phyloP scores from a whole-genome alignment of 2,329 filamentous ascomycete genomes.

The Verticillium dahliae region DNA sequence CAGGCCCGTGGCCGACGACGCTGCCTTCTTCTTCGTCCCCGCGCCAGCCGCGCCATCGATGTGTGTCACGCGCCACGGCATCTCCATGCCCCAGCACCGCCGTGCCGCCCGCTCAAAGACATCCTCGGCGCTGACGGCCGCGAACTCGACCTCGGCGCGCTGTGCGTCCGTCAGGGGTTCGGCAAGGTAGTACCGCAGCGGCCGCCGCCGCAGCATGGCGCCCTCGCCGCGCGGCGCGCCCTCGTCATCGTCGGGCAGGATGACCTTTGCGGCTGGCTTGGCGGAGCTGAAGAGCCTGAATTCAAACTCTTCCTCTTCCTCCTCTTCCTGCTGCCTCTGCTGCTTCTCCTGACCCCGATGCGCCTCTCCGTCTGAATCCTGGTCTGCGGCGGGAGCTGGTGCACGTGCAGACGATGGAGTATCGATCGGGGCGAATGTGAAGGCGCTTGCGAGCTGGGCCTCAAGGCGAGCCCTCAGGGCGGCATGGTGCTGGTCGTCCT shows the following conservation, averaged over 20 bases:
- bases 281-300: constrained; percentile 52
- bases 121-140: constrained; percentile 46
- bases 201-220: constrained; percentile 27
- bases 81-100: constrained; percentile 50
- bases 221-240: constrained; percentile 25
- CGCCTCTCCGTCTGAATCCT: constrained; percentile 9
- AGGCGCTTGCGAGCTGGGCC: constrained; percentile 38
- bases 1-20: neutral
- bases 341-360: constrained; percentile 16
- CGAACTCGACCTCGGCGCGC: constrained; percentile 31
- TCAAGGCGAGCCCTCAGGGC: constrained; percentile 37
- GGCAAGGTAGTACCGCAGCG: constrained; percentile 43
- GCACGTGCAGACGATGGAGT: constrained; percentile 5
- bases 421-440: constrained; percentile 29
- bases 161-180: constrained; percentile 26
- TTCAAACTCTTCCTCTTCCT: constrained; percentile 37
- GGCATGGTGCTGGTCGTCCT: constrained; percentile 25
- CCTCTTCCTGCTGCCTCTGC: constrained; percentile 15
- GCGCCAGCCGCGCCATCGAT: constrained; percentile 27
- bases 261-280: constrained; percentile 38
- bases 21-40: neutral
- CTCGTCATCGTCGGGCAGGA: constrained; percentile 38
- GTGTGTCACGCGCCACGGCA: constrained; percentile 51
- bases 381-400: constrained; percentile 2
- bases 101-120: constrained; percentile 35